phyloP scores from a whole-genome alignment of 2,329 filamentous ascomycete species.

The Aspergillus awamori region DNA sequence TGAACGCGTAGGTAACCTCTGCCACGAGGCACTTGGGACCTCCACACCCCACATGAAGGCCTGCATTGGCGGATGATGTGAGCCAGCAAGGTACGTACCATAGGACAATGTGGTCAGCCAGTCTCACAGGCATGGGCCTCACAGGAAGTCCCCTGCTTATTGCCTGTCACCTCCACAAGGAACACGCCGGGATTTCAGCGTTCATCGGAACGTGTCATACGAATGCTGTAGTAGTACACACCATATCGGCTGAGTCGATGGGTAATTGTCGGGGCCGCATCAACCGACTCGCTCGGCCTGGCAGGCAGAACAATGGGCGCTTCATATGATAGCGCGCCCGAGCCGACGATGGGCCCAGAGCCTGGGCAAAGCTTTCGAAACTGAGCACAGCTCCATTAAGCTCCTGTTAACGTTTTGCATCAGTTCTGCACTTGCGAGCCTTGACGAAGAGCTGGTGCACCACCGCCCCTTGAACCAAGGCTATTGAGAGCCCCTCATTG shows the following conservation, averaged over 20 bases:
- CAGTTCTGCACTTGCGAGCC: not conserved
- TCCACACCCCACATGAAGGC: constrained; percentile 1
- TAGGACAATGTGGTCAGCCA: constrained; percentile 8
- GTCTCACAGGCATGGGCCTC: not conserved
- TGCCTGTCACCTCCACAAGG: not conserved
- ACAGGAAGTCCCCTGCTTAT: not conserved
- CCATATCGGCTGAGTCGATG: constrained; percentile 4
- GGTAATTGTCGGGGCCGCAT: not conserved
- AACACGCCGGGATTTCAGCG: not conserved
- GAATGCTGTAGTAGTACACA: not conserved
- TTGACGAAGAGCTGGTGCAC: constrained; percentile 1
- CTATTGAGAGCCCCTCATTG: constrained; percentile 14
- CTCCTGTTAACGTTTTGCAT: constrained; percentile 2
- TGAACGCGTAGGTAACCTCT: constrained; percentile 3
- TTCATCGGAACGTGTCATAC: not conserved
- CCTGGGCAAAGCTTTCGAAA: not conserved
- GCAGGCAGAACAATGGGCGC: not conserved
- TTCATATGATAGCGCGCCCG: not conserved
- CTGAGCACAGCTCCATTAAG: not conserved
- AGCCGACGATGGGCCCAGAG: not conserved
- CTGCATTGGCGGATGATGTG: constrained; percentile 12
- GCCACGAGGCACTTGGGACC: constrained; percentile 3
- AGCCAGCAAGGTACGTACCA: constrained; percentile 18
- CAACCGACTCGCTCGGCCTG: not conserved
- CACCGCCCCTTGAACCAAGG: not conserved